Base-by-base conservation (phyloP, 495 filamentous ascomycete species). In the Aspergillus bridgeri region DNA sequence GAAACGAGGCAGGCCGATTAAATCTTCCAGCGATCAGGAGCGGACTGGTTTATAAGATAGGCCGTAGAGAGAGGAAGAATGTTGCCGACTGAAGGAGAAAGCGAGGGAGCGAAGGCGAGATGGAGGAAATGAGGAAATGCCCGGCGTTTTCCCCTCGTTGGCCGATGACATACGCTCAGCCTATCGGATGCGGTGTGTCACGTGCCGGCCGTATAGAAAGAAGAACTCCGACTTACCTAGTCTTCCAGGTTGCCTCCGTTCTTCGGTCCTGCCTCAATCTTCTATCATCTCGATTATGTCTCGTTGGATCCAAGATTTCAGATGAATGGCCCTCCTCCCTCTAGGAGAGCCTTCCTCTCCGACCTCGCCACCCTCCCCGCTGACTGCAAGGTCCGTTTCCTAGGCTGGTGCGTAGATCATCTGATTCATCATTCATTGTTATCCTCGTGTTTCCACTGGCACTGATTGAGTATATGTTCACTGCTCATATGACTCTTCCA, bases 331-430 rank as follows among this genome's bases (percentile, higher is more conserved):
- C 88, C 88, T 20, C 72, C 81, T 33, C 83, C 90, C 19, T 88
- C 87, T 9, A 78, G 72, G 43, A 80, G 89, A 42, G 83, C 83
- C 55, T 84, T 92, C 56, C 80, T 96, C 45, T 83, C 82, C 18
- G 75, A 83, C 29, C 75, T 96, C 6, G 72, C 75, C 17, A 69
- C 64, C 24, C 75, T 78, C 38, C 72, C 79, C 21, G 63, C 77
- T 17, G 86, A 88, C 38, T 76, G 83, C 15, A 97, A 97, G 72
- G 84, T 97, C 58, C 86, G 93, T 53, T 96, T 97, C 72, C 78
- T 97, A 22, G 92, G 91, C 71, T 97, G 93, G 92, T 94, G 79
- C 76, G 85, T 50, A 25, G 20, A 23, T 20, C 22, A 47, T 47
- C 22, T 47, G 45, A 20, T 47, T 21, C 45, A 20, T 20, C 15